Base-by-base conservation (phyloP, 805 yeast genomes). In the Candida chauliodis region DNA sequence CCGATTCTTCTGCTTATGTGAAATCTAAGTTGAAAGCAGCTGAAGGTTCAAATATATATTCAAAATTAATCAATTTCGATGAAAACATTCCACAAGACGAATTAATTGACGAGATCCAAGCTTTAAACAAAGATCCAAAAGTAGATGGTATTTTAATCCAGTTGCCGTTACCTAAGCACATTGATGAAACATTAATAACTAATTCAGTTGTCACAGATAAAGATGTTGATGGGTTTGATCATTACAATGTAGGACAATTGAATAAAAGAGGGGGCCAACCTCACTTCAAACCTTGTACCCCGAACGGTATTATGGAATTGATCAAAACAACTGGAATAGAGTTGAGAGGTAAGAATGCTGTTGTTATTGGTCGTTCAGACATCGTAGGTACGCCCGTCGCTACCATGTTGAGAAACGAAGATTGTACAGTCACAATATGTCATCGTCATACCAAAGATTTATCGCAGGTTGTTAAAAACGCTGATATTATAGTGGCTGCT, bases 331-430 rank as follows among this genome's bases (percentile, higher is more conserved):
- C 86, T 34, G 79, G 82, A 7, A 77, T 87, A 18, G 63, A 68
- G 22, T 65, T 89, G 41, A 59, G 76, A n/a, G 97, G 97, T 40
- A 78, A 86, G 51, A 75, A 75, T 45, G 95, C 95, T 14, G 95
- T 90, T 42, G 98, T 91, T 16, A 69, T 93, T 43, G 98, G 99
- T 38, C 78, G 98, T 58, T 85, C 95, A 15, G 97, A 93, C 58
- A 91, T 91, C 51, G 99, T 91, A 26, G 99, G 99, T 41, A 79
- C 84, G 34, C 99, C 99, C 27, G 89, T 90, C 10, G 84, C 96
- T 4, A 79, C 85, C 45, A 69, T 91, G 59, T 75, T 91, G 54
- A 81, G 83, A 51, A 78, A 83, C 42, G 76, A 74, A 41, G 88
- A 90, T 56, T 84, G 88, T 36, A 91, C 98, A 2, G 98, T 91